Conservation (phyloP, 331 rosid species). For the Phaseolus coccineus region DNA sequence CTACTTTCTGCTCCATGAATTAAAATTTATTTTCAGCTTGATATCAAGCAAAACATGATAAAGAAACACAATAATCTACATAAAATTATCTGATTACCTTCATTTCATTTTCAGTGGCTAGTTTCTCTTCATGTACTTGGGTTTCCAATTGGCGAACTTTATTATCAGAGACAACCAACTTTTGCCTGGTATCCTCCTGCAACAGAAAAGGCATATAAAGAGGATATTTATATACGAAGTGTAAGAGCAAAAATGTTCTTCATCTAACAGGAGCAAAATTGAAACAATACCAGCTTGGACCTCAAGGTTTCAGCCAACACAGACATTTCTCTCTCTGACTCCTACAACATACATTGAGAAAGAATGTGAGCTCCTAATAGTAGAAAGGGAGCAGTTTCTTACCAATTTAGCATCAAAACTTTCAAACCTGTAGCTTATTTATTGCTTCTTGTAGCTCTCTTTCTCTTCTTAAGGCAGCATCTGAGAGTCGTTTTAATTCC, state of each 20-base stretch:
- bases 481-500: slow-evolving; percentile 72
- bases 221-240: slow-evolving; percentile 11
- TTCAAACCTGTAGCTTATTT: slow-evolving; percentile 80
- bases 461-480: slow-evolving; percentile 73
- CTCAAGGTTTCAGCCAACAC: slow-evolving; percentile 79
- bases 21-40: slow-evolving; percentile 43
- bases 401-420: slow-evolving; percentile 30
- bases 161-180: slow-evolving; percentile 78
- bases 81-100: slow-evolving; percentile 54
- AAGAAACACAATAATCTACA: slow-evolving; percentile 27
- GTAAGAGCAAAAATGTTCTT: slow-evolving; percentile 5
- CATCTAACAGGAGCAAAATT: slow-evolving; percentile 34
- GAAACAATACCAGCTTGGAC: slow-evolving; percentile 78
- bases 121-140: slow-evolving; percentile 72
- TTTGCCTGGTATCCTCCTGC: slow-evolving; percentile 92
- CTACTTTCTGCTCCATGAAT: slow-evolving; percentile 66
- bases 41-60: slow-evolving; percentile 41
- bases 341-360: slow-evolving; percentile 61
- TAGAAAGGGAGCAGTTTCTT: slow-evolving; percentile 19
- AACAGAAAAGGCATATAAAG: slow-evolving; percentile 47
- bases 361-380: slow-evolving; percentile 34
- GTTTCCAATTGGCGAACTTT: slow-evolving; percentile 89
- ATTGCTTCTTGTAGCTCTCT: slow-evolving; percentile 80
- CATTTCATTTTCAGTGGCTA: slow-evolving; percentile 63
- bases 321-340: slow-evolving; percentile 79